Base-by-base conservation (phyloP, 73 alveolate genomes). In the Paramecium biaurelia region DNA sequence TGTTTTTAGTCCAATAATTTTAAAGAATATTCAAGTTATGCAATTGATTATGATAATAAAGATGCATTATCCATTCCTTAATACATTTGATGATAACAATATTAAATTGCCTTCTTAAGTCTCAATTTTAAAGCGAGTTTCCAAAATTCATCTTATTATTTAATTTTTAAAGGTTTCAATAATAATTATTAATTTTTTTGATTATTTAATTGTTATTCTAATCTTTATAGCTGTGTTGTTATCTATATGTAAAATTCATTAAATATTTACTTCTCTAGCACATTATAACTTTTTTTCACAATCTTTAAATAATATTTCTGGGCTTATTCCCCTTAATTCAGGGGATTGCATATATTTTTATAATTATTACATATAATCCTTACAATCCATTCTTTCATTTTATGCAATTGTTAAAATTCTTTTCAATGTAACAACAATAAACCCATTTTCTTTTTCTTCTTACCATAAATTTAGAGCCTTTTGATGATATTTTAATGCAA, bases 231-330 rank as follows among this genome's bases (percentile, higher is more conserved):
- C 2, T 32, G n/a, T 21, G 15, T 15, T 15, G 87, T 74, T 15
- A 74, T 74, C 87, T 74, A 35, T n/a, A 74, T 32, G 2, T 0
- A 14, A 30, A 34, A 74, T 74, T 10, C 9, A 21, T 11, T 53
- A 18, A 18, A 74, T 74, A 74, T 30, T n/a, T 74, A 74, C 87
- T 30, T 74, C 87, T 74, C 87, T 86, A 5, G 93, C 93, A 86
- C 93, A 86, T 26, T 86, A 41, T 34, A 86, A 41, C n/a, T 86
- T 86, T 38, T 67, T 76, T 41, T 86, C 93, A 86, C 84, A 86
- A 63, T 86, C 85, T n/a, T 63, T 86, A 59, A 86, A 86, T 37
- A 86, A 86, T 7, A 76, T 38, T 63, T 86, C 93, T 15, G 86
- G 76, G 20, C 72, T 57, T 38, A 86, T 76, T 86, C 93, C 93